Evolutionary conservation across 768 basidiomycete genomes (phyloP).

Genomic region (Lactarius hengduanensis): DNA sequence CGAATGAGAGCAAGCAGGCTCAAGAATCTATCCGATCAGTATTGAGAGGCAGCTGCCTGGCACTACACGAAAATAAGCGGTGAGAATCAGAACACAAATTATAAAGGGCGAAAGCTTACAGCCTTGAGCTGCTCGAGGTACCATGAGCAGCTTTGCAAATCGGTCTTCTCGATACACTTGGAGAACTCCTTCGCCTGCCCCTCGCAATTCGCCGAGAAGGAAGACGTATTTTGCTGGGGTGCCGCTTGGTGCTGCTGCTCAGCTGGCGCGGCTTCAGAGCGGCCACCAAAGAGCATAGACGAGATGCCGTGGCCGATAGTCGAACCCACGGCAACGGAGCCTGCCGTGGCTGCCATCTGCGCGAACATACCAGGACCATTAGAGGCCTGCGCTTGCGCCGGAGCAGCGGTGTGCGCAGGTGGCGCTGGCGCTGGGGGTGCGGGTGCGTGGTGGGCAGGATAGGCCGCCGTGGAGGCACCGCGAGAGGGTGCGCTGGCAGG

Average conservation of each 20-base stretch:
- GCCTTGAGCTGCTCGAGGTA: slow-evolving; percentile 88
- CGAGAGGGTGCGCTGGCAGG: slow-evolving; percentile 48
- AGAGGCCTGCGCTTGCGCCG: slow-evolving; percentile 36
- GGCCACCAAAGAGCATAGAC: slow-evolving; percentile 83
- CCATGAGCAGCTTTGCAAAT: slow-evolving; percentile 76
- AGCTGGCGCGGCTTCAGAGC: slow-evolving; percentile 44
- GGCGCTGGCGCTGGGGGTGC: slow-evolving; percentile 41
- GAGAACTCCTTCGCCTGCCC: slow-evolving; percentile 87
- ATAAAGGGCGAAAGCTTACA: slow-evolving; percentile 46
- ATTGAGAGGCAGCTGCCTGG: slow-evolving; percentile 30
- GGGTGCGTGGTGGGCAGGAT: slow-evolving; percentile 38
- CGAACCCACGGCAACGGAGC: slow-evolving; percentile 85
- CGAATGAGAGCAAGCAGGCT: not conserved
- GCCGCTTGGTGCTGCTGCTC: slow-evolving; percentile 46
- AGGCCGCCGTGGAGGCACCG: slow-evolving; percentile 29
- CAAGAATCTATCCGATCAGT: slow-evolving; percentile 13
- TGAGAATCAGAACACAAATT: not conserved
- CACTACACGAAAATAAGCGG: slow-evolving; percentile 13
- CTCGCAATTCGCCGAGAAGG: slow-evolving; percentile 62
- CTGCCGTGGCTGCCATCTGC: slow-evolving; percentile 89
- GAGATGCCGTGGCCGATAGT: slow-evolving; percentile 90
- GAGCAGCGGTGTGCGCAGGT: slow-evolving; percentile 29
- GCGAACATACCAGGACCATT: slow-evolving; percentile 68
- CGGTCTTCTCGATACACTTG: slow-evolving; percentile 78
- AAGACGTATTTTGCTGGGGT: slow-evolving; percentile 46